Percentiles rank a stretch among this genome's conserved stretches.
These are phyloP conservation scores for Coix lacrymajobi DNA, from an alignment of 176 grass and related monocot genomes.

Conservation along the genomic window DNA sequence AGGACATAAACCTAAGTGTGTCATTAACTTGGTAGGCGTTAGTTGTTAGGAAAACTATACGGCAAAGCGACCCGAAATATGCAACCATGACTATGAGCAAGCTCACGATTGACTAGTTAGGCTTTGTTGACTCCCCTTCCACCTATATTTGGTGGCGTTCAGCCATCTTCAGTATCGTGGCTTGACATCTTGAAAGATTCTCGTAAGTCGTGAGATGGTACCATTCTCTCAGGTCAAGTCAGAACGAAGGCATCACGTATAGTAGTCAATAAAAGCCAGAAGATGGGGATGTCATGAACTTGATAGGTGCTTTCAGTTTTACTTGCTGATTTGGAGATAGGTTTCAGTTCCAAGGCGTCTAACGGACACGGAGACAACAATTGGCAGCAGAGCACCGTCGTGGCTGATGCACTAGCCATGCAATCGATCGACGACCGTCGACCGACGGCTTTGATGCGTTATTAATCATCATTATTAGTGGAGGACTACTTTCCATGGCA, in stretches of 20 bases:
- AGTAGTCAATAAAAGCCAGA: too few species aligned
- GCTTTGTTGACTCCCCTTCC: not conserved
- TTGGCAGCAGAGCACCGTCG: too few species aligned
- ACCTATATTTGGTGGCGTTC: not conserved
- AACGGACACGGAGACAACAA: not conserved
- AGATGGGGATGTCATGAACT: too few species aligned
- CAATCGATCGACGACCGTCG: too few species aligned
- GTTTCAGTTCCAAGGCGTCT: not conserved
- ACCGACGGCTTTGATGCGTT: not conserved
- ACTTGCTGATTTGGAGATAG: not conserved
- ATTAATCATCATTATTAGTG: too few species aligned
- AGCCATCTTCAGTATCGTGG: not conserved
- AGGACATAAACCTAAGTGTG: not conserved
- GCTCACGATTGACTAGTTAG: not conserved
- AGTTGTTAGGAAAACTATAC: not conserved
- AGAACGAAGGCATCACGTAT: too few species aligned
- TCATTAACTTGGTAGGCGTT: not conserved
- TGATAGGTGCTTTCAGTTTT: too few species aligned
- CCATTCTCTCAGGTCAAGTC: too few species aligned
- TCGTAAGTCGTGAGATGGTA: not conserved
- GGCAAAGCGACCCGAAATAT: not conserved
- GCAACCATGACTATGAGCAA: not conserved
- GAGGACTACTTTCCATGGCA: too few species aligned
- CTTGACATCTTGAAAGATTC: too few species aligned
- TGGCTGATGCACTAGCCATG: too few species aligned